Evolutionary conservation across 305 asterid genomes (phyloP).

Genomic region (Withania somnifera): DNA sequence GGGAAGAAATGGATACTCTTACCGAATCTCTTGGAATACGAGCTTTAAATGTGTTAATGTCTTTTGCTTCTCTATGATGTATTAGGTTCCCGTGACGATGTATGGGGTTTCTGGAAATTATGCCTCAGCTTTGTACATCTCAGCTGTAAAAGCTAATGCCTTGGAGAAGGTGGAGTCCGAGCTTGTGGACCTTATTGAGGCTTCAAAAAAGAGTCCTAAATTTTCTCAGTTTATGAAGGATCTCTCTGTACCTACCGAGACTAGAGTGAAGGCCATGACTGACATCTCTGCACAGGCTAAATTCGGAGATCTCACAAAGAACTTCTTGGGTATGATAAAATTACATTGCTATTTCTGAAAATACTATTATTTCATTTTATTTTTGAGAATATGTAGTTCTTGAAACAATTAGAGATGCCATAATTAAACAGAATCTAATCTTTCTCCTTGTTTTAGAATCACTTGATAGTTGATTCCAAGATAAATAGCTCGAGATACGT

Average conservation of each 20-base stretch:
- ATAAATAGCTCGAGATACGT: not conserved
- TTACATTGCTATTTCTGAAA: slow-evolving; percentile 7
- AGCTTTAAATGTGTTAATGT: not conserved
- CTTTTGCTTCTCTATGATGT: not conserved
- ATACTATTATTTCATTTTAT: not conserved
- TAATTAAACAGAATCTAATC: not conserved
- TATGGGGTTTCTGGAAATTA: slow-evolving; percentile 86
- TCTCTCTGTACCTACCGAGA: slow-evolving; percentile 42
- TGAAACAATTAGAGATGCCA: not conserved
- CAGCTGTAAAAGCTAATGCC: slow-evolving; percentile 63
- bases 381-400: not conserved
- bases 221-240: slow-evolving; percentile 83
- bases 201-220: slow-evolving; percentile 60
- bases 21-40: not conserved
- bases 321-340: slow-evolving; percentile 54
- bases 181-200: slow-evolving; percentile 52
- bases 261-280: slow-evolving; percentile 55
- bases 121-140: slow-evolving; percentile 78
- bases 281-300: slow-evolving; percentile 59
- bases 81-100: slow-evolving; percentile 72
- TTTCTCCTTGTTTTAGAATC: not conserved
- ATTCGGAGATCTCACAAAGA: slow-evolving; percentile 52
- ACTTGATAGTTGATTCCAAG: not conserved
- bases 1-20: slow-evolving; percentile 7
- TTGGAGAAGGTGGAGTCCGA: slow-evolving; percentile 87